These are phyloP conservation scores for Pichia kudriavzevii DNA, from an alignment of 1,139 yeast genomes.

Conservation along the genomic window DNA sequence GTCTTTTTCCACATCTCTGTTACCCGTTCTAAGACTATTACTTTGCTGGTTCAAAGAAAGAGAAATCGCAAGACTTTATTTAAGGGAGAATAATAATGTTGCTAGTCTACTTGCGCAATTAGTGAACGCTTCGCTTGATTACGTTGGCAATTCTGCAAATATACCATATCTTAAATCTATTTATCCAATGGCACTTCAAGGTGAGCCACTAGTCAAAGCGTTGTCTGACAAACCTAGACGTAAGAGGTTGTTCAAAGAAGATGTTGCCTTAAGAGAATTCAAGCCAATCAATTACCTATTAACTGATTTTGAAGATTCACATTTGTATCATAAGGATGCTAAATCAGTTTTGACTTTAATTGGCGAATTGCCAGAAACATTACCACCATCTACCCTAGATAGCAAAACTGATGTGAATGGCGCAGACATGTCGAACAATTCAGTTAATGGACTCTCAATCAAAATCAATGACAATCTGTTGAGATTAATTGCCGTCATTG, in stretches of 20 bases:
- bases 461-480: constrained; percentile 30
- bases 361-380: constrained; percentile 28
- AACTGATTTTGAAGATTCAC: constrained; percentile 53
- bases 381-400: constrained; percentile 14
- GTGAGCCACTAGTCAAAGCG: constrained; percentile 13
- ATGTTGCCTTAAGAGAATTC: constrained; percentile 54
- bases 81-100: constrained; percentile 26
- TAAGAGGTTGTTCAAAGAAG: constrained; percentile 53
- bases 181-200: not conserved
- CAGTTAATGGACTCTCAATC: too few relatives aligned
- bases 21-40: constrained; percentile 37
- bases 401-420: not conserved
- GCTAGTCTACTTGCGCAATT: constrained; percentile 10
- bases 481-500: constrained; percentile 33
- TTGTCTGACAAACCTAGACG: constrained; percentile 41
- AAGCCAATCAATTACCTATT: constrained; percentile 45
- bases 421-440: not conserved
- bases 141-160: constrained; percentile 3
- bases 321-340: constrained; percentile 25
- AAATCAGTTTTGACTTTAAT: constrained; percentile 25
- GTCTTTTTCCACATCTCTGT: constrained; percentile 21
- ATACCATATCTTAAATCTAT: not conserved
- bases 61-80: constrained; percentile 33
- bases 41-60: constrained; percentile 49
- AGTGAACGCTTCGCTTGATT: constrained; percentile 6